Evolutionary conservation across 768 basidiomycete genomes (phyloP), one percentile per base, ranked within the genome.

Genomic region (Cystobasidium ongulense): DNA sequence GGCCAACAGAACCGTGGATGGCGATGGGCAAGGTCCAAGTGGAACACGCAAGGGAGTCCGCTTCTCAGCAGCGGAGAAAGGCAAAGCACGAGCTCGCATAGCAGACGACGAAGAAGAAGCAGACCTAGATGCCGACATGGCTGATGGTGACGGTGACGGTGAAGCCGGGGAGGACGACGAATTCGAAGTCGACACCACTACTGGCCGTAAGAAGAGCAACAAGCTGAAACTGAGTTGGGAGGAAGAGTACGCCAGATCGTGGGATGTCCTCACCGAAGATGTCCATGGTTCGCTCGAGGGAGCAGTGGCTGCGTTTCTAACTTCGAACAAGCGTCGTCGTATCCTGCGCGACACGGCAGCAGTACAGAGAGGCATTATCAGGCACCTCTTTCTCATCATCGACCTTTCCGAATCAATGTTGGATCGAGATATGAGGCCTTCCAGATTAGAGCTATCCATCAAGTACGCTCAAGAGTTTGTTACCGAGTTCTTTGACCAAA

Each of bases 401-500:
- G 96, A 99, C 81, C 84, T 98, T 1, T 96, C 93, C 0, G 82
- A 86, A 1, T 87, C 92, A 0, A 98, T 98, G 92, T 86, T 87
- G 82, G 96, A 98, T 81, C 87, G 93, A 33, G 96, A 99, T 82
- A 91, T 95, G 88, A 86, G 95, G 5, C 92, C 94, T 13, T 92
- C 91, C 25, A 86, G 96, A 72, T 94, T 95, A 77, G 94, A 96
- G 79, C 81, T 99, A 36, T 89, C 88, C 78, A 82, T 98, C 53
- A 89, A 93, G 78, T 95, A 94, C 80, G 87, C 92, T 17, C 86
- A 92, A 73, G 91, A 91, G 77, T 99, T 98, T 77, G 85, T 98
- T 33, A 84, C 86, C 7, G 96, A 99, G 80, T 99, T 95, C 94
- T 99, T 98, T 81, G 96, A 99, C 82, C 96, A 98, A 83, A 99